Evolutionary conservation across 108 stramenopile genomes (phyloP).

Genomic region (Skeletonema menzelii): DNA sequence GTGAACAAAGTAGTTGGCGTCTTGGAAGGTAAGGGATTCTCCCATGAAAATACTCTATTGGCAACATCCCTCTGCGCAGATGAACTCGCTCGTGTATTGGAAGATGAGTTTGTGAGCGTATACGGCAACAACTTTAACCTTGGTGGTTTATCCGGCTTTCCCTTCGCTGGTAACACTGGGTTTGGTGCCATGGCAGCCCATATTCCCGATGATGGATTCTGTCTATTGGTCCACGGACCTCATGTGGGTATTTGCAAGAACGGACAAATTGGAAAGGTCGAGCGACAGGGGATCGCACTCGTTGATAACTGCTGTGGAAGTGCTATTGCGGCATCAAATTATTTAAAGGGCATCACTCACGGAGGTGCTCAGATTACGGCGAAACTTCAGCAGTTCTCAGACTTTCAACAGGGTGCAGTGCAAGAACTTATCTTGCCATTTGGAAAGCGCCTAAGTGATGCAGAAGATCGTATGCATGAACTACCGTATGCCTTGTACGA

Average conservation of each 20-base stretch:
- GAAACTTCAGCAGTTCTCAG: conserved; percentile 35
- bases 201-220: conserved; percentile 66
- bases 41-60: conserved; percentile 41
- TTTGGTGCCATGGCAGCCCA: conserved; percentile 75
- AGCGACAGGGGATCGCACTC: conserved; percentile 49
- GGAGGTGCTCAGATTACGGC: conserved; percentile 32
- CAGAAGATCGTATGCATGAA: conserved; percentile 39
- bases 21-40: conserved; percentile 37
- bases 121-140: conserved; percentile 61
- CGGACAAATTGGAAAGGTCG: conserved; percentile 60
- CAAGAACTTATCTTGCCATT: conserved; percentile 47
- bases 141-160: conserved; percentile 74
- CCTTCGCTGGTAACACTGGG: conserved; percentile 65
- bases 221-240: conserved; percentile 63
- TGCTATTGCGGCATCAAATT: conserved; percentile 49
- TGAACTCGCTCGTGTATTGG: conserved; percentile 44
- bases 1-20: conserved; percentile 15
- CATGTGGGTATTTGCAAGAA: conserved; percentile 62
- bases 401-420: conserved; percentile 64
- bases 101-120: conserved; percentile 38
- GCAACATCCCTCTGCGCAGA: conserved; percentile 59
- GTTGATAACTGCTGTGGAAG: conserved; percentile 62
- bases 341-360: conserved; percentile 42
- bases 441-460: conserved; percentile 45
- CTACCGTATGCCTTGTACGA: conserved; percentile 37